Base-by-base conservation (phyloP, 768 basidiomycete species). In the Leccinum disarticulatum region DNA sequence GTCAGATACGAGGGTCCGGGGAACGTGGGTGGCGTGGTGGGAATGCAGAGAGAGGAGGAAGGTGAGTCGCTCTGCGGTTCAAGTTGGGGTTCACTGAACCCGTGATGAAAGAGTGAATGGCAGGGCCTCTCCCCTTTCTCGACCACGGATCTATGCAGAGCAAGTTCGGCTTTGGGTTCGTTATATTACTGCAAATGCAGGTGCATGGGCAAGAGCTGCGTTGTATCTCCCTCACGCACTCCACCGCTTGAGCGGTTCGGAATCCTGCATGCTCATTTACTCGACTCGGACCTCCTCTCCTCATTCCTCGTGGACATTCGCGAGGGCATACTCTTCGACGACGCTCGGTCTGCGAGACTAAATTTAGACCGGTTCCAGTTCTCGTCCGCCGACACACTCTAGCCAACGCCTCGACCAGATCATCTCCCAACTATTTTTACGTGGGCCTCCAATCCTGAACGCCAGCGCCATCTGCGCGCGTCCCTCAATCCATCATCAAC, bases 171-270 rank as follows among this genome's bases (percentile, higher is more conserved):
- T 31, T 31, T 31, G 31, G 31, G 31, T 31, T 31, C 31, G 31
- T 31, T 31, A 31, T 10, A 31, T 31, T 31, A 31, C 31, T 31
- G 31, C 31, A 31, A 31, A 31, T 31, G 31, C 31, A 31, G 31
- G 31, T 31, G 31, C 31, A 31, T 31, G 31, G 31, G 31, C 11
- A 54, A 62, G 6, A 43, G 57, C 1, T 86, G 85, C 85, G 70
- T 75, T 31, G 3, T 51, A 52, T 7, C 60, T 62, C 27, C 68
- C 63, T 2, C 58, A 62, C 25, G 73, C 82, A 3, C 68, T 56
- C 17, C 56, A 65, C 4, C 82, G 86, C 35, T 70, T 88, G 59
- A 68, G 14, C 62, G 73, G 1, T 86, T 82, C 59, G 87, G 86
- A 11, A 72, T 88, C 17, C 79, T 80, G 15, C 31, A 56, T 2